Base-by-base conservation (phyloP, 2,329 filamentous ascomycete species). In the Fusarium buharicum region DNA sequence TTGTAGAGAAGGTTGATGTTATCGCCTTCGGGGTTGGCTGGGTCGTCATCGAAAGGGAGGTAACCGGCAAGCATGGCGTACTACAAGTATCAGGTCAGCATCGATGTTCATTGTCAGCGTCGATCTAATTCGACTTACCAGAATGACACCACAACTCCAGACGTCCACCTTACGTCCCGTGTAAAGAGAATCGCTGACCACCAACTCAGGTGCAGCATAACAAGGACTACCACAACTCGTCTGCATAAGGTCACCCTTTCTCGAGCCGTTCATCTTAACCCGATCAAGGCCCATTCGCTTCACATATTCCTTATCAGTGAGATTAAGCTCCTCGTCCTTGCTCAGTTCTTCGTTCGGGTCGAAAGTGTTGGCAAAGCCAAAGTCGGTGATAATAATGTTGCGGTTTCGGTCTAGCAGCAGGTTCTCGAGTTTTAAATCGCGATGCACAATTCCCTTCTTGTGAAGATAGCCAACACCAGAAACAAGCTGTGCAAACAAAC, bases 311-410 rank as follows among this genome's bases (percentile, higher is more conserved):
- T 92, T 90, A 73, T 97, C 94, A 22, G 86, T 85, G 18, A 99
- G 80, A 63, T 93, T 91, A 70, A 92, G 86, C 76, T 98, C 95
- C 66, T 97, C 90, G 56, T 97, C 93, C 58, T 97, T 92, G 5
- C 86, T 87, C 34, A 99, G 83, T 74, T 97, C 93, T 72, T 99
- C 95, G 31, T 82, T 79, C 0, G 95, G 87, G 72, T 97, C 91
- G 73, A 99, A 99, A 0, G 93, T 98, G 77, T 99, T 99, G 68
- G 95, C 95, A 75, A 99, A 99, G 16, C 95, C 95, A 77, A 99
- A 99, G 78, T 99, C 95, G 14, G 95, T 99, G 73, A 99, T 99
- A 78, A 99, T 99, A 73, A 99, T 98, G 80, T 99, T 99, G 63
- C 93, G 90, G 74, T 99, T 97, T 62, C 94, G 90, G 77, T 99